These are phyloP conservation scores for Yamadazyma atlantica DNA, from an alignment of 1,139 yeast species.

Conservation along the genomic window DNA sequence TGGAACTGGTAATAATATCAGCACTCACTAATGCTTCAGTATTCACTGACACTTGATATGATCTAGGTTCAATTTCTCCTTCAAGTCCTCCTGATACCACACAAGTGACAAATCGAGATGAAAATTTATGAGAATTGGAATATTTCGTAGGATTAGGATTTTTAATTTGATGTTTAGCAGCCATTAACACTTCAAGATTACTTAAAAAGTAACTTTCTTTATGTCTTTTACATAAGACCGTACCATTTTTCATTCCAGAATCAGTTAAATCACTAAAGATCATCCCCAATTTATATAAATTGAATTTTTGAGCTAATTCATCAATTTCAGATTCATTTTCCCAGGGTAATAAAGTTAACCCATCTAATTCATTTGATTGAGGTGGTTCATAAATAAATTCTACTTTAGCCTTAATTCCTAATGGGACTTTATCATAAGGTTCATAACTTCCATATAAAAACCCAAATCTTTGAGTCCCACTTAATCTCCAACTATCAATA, in stretches of 20 bases:
- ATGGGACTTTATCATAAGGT: conserved; percentile 76
- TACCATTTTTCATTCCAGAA: conserved; percentile 81
- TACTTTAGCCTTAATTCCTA: conserved; percentile 91
- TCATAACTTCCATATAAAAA: conserved; percentile 81
- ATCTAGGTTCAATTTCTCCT: conserved; percentile 87
- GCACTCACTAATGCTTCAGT: conserved; percentile 91
- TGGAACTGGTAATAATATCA: conserved; percentile 80
- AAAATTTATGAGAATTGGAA: conserved; percentile 65
- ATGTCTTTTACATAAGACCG: conserved; percentile 91
- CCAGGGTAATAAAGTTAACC: conserved; percentile 67
- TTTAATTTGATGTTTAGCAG: conserved; percentile 71
- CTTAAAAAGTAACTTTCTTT: conserved; percentile 86
- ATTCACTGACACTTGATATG: conserved; percentile 84
- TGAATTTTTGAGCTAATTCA: conserved; percentile 57
- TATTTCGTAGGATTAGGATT: conserved; percentile 69
- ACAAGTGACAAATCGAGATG: conserved; percentile 92
- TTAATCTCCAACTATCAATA: conserved; percentile 86
- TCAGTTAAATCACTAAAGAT: conserved; percentile 90
- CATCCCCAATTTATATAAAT: conserved; percentile 73
- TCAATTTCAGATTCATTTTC: conserved; percentile 55
- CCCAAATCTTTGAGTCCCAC: conserved; percentile 88
- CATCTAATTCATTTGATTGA: conserved; percentile 84
- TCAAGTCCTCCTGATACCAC: conserved; percentile 82
- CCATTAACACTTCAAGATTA: conserved; percentile 82
- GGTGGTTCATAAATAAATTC: conserved; percentile 94